Conservation (phyloP, 345 rosid species). For the Adansonia digitata region DNA sequence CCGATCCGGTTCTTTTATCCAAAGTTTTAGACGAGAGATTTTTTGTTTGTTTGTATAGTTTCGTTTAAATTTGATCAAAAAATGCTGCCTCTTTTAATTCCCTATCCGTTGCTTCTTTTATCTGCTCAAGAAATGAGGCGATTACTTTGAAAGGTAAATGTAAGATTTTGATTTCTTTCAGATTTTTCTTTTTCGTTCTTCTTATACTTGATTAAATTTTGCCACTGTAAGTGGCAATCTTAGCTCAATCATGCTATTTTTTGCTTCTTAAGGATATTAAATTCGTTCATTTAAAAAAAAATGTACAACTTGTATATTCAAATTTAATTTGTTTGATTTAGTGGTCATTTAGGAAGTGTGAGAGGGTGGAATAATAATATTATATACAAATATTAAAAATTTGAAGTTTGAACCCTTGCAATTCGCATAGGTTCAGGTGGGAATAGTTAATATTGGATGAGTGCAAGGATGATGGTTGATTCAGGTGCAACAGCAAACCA, state of each 20-base stretch:
- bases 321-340: neutral
- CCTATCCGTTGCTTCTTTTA: neutral
- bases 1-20: slow-evolving; percentile 25
- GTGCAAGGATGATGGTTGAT: slow-evolving; percentile 78
- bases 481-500: slow-evolving; percentile 42
- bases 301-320: neutral
- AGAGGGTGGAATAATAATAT: neutral
- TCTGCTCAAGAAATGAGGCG: neutral
- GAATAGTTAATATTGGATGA: slow-evolving; percentile 23
- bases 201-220: neutral
- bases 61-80: neutral
- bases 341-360: slow-evolving; percentile 5
- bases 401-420: neutral
- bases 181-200: neutral
- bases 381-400: neutral
- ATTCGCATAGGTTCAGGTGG: neutral
- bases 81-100: neutral
- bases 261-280: neutral
- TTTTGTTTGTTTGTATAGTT: slow-evolving; percentile 14
- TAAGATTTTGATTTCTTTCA: neutral
- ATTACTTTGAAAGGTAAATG: neutral
- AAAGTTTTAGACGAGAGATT: slow-evolving; percentile 17
- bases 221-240: neutral
- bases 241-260: neutral
- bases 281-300: neutral